Conservation (phyloP, 768 basidiomycete genomes). For the Leccinellum albellum region DNA sequence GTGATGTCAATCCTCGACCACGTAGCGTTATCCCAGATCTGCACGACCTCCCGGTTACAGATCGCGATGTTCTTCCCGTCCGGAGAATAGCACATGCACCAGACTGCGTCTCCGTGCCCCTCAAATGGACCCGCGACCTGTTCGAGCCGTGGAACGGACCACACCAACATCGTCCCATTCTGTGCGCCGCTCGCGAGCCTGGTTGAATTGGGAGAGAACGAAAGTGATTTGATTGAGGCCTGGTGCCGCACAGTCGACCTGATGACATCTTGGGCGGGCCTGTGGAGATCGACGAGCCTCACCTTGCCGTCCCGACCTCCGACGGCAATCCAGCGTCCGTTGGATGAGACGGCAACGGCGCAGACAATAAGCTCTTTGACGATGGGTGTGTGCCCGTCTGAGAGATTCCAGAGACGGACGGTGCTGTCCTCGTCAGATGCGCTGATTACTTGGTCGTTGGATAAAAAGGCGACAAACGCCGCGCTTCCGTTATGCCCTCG, state of each 20-base stretch:
- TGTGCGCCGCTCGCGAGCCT: conserved; percentile 14
- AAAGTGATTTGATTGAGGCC: conserved; percentile 8
- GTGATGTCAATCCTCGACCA: background rate
- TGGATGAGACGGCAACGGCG: conserved; percentile 5
- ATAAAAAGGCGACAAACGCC: conserved; percentile 18
- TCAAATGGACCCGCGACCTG: conserved; percentile 4
- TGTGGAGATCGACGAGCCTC: conserved; percentile 1
- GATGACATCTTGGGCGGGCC: background rate
- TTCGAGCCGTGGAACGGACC: conserved; percentile 11
- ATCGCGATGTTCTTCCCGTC: conserved; percentile 18
- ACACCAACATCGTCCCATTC: conserved; percentile 16
- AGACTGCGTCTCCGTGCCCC: conserved; percentile 12
- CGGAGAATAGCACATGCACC: conserved; percentile 19
- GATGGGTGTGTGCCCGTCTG: background rate
- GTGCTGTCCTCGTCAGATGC: conserved; percentile 17
- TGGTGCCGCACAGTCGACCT: background rate
- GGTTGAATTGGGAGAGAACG: conserved; percentile 18
- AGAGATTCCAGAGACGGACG: conserved; percentile 16
- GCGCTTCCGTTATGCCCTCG: conserved; percentile 12
- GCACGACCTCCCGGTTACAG: conserved; percentile 17
- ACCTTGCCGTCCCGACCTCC: conserved; percentile 17
- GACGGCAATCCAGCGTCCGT: conserved; percentile 14
- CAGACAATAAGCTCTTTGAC: conserved; percentile 4
- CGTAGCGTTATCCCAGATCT: conserved; percentile 13
- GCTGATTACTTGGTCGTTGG: conserved; percentile 13